Evolutionary conservation across 345 rosid genomes (phyloP), one percentile per base, ranked within the genome.

Genomic region (Turritis glabra): DNA sequence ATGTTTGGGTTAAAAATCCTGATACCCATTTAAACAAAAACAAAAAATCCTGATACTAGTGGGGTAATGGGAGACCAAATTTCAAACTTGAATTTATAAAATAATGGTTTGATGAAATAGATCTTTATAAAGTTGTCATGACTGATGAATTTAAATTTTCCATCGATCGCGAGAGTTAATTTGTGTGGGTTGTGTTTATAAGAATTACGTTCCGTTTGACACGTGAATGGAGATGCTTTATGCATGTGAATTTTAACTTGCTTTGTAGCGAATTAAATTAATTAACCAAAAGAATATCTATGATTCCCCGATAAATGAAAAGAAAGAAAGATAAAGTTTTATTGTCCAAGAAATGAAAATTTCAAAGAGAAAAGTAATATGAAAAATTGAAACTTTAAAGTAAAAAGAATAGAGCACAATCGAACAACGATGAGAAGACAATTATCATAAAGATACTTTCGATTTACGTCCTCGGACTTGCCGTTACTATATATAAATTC

Each of bases 381-480:
- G 7, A 61, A 70, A 50, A 25, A 13, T 38, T 43, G 11, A 19
- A 62, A 32, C 21, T 18, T 35, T 44, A 55, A 64, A 77, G 66
- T 70, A 64, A 26, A 76, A 70, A 56, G 66, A 61, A 50, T 29
- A 61, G 51, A 61, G 64, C 74, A 69, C 64, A 64, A 71, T 64
- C 58, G 27, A 77, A 77, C 80, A 77, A 70, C 67, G 53, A 70
- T 64, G 66, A 77, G 76, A 77, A 55, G 80, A 77, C 80, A 77
- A 64, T 47, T 70, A 70, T 47, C 76, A 46, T 70, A 77, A 64
- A 70, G 76, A 70, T 37, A 64, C 76, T 77, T 77, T 70, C 29
- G 52, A 41, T 55, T 64, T 70, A 33, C 11, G 33, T 35, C 75
- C 65, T 76, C 58, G 71, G 71, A 46, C 75, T 70, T 70, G 53